Evolutionary conservation across 208 protist species (phyloP).

Genomic region (Acanthamoeba polyphaga): DNA sequence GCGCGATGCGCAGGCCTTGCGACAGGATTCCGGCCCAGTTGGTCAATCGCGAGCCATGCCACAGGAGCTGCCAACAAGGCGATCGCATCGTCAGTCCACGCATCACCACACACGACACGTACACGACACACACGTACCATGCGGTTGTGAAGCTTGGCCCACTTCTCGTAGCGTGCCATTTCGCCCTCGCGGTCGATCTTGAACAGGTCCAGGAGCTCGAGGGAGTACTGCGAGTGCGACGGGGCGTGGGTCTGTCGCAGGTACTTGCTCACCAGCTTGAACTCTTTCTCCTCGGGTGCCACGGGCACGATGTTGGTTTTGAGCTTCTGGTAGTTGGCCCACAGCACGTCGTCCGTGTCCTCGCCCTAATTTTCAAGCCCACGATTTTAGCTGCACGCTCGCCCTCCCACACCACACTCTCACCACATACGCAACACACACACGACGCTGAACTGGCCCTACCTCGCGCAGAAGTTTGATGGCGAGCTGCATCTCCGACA

Average conservation of each 20-base stretch:
- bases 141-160: constrained; percentile 31
- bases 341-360: background rate
- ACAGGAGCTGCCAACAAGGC: constrained; percentile 67
- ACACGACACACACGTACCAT: background rate
- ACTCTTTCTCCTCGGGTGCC: background rate
- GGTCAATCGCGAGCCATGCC: constrained; percentile 79
- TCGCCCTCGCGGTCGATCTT: constrained; percentile 78
- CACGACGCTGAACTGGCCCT: no score
- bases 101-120: no score
- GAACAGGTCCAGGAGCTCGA: constrained; percentile 85
- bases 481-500: constrained; percentile 76
- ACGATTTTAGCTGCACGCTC: no score
- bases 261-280: constrained; percentile 73
- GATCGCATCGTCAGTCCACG: background rate
- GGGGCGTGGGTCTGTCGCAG: constrained; percentile 80
- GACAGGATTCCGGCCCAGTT: constrained; percentile 85
- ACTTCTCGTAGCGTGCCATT: background rate
- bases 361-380: background rate
- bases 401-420: background rate
- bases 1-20: constrained; percentile 84
- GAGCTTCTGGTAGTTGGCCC: constrained; percentile 26
- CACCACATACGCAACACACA: background rate
- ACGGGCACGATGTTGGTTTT: constrained; percentile 48
- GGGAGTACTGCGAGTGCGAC: constrained; percentile 73
- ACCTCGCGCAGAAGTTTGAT: constrained; percentile 54